Percentiles rank a stretch among this genome's conserved stretches.
These are phyloP conservation scores for Sphenostylis stenocarpa DNA, from an alignment of 306 rosid species.

Conservation along the genomic window DNA sequence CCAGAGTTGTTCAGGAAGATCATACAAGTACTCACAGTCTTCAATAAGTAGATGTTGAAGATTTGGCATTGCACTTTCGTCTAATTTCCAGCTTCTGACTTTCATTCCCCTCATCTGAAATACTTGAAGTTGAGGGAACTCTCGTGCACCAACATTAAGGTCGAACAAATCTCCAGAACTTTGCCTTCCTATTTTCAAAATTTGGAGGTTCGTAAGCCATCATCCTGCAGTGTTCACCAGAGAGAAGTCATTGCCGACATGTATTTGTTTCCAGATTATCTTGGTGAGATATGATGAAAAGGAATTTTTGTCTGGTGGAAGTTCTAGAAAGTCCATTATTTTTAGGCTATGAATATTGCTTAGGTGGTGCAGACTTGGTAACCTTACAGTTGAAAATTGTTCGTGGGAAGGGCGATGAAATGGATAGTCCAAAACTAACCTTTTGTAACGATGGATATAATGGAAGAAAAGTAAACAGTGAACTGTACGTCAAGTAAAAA, in stretches of 20 bases:
- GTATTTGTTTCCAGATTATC: background rate
- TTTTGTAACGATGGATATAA: too few species aligned
- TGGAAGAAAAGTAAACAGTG: too few species aligned
- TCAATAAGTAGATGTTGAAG: background rate
- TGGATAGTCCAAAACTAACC: background rate
- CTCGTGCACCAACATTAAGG: background rate
- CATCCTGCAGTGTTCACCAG: background rate
- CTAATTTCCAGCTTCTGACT: background rate
- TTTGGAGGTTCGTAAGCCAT: constrained; percentile 18
- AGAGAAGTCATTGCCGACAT: background rate
- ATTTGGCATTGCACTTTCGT: background rate
- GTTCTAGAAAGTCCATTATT: background rate
- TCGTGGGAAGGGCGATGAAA: background rate
- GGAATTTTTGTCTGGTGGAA: background rate
- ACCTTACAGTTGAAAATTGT: too few species aligned
- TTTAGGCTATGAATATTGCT: background rate
- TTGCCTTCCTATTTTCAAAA: background rate
- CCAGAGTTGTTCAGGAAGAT: background rate
- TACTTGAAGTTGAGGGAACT: background rate
- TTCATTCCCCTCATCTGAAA: background rate
- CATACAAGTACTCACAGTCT: accelerated
- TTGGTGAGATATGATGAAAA: constrained; percentile 1
- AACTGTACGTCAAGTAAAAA: too few species aligned
- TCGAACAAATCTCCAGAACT: background rate
- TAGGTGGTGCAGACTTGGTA: background rate